A percentile compares a stretch with the other conserved stretches of the same genome.
phyloP scores from a whole-genome alignment of 1,284 basidiomycete species.

The Apiotrichum laibachii region DNA sequence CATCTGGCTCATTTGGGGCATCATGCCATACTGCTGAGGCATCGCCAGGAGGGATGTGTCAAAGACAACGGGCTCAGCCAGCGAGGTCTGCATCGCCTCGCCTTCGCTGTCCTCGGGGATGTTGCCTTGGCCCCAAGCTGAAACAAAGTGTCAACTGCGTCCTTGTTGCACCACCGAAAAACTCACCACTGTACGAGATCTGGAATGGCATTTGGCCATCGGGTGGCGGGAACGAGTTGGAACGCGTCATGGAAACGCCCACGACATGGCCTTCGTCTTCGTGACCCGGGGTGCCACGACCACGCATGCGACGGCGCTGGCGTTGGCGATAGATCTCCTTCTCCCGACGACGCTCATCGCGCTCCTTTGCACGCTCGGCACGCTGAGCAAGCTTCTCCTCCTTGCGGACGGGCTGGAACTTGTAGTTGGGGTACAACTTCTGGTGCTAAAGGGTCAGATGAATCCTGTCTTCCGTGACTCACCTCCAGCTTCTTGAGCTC shows the following conservation, averaged over 20 bases:
- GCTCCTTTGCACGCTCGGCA: slow-evolving; percentile 48
- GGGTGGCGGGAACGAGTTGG: neutral
- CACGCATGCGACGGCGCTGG: slow-evolving; percentile 3
- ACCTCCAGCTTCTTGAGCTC: slow-evolving; percentile 64
- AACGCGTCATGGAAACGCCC: neutral
- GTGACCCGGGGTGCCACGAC: neutral
- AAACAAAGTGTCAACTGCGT: neutral
- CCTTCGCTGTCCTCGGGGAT: slow-evolving; percentile 2
- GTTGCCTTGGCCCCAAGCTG: neutral
- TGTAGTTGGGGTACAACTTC: slow-evolving; percentile 65
- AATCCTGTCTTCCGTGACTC: slow-evolving; percentile 16
- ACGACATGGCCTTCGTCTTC: neutral
- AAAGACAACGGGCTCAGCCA: neutral
- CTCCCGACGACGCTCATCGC: slow-evolving; percentile 29
- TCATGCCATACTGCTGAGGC: neutral
- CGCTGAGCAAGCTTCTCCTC: slow-evolving; percentile 60
- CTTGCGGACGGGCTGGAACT: slow-evolving; percentile 67
- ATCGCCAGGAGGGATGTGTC: neutral
- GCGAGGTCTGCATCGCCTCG: slow-evolving; percentile 1
- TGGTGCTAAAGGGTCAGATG: slow-evolving; percentile 54
- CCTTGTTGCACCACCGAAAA: neutral
- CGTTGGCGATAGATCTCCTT: slow-evolving; percentile 18
- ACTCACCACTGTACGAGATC: neutral
- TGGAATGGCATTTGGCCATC: neutral
- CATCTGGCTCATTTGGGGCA: neutral